Conservation (phyloP, 441 rosid genomes). For the Metrosideros polymorpha region DNA sequence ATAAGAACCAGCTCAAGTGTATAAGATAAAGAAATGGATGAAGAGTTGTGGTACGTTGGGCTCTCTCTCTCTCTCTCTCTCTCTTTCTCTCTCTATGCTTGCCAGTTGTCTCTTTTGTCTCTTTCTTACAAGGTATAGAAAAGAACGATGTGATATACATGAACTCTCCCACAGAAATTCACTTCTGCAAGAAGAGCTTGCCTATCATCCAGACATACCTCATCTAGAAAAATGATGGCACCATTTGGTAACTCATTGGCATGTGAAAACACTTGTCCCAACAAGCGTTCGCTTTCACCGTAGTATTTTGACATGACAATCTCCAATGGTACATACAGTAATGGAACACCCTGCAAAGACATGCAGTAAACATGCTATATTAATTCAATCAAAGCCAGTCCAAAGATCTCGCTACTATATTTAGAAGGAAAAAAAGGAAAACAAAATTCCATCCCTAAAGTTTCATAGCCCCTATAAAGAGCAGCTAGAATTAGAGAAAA, state of each 20-base stretch:
- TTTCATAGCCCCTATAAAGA: neutral
- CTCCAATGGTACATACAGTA: constrained; percentile 89
- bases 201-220: constrained; percentile 34
- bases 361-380: neutral
- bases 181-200: neutral
- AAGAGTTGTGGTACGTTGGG: neutral
- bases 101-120: neutral
- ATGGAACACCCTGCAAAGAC: constrained; percentile 61
- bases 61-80: neutral
- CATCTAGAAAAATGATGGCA: constrained; percentile 80
- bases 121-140: neutral
- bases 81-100: neutral
- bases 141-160: neutral
- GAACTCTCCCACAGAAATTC: neutral
- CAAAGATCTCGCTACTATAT: neutral
- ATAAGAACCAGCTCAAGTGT: neutral
- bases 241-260: constrained; percentile 85
- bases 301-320: constrained; percentile 84
- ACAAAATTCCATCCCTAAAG: neutral
- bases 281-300: constrained; percentile 81
- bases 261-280: constrained; percentile 82
- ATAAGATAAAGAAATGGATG: neutral
- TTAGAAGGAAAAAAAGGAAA: neutral
- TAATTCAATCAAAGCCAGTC: neutral
- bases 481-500: neutral